phyloP scores from a whole-genome alignment of 2,329 filamentous ascomycete genomes.

The Trichoderma pleuroti region DNA sequence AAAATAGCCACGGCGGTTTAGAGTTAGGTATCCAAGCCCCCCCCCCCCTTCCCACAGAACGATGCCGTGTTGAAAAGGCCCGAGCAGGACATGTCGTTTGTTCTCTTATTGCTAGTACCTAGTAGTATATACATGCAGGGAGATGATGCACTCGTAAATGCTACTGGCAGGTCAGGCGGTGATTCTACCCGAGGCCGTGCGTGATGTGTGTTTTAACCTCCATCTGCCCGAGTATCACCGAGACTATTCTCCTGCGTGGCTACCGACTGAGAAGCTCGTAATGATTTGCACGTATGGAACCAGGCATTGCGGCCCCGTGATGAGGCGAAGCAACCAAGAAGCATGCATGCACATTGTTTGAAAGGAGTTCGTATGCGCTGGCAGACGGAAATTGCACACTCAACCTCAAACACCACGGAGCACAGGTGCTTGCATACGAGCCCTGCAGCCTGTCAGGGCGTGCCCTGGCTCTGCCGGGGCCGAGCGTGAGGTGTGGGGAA shows the following conservation, averaged over 20 bases:
- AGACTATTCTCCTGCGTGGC: background rate
- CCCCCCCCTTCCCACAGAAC: background rate
- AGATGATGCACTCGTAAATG: background rate
- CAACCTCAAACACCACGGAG: conserved; percentile 11
- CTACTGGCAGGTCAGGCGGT: background rate
- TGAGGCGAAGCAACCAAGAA: conserved; percentile 9
- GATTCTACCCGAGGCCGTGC: background rate
- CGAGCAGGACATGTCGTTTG: background rate
- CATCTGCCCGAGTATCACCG: background rate
- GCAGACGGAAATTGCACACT: conserved; percentile 11
- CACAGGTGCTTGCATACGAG: background rate
- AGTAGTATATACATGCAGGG: background rate
- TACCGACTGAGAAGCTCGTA: background rate
- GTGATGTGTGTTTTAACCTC: background rate
- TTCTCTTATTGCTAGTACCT: background rate
- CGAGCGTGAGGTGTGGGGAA: conserved; percentile 8
- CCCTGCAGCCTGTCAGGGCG: background rate
- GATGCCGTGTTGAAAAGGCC: background rate
- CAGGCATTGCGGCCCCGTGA: background rate
- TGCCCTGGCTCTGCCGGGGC: background rate
- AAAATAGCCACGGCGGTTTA: background rate
- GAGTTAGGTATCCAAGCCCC: background rate
- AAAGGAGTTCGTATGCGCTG: conserved; percentile 8
- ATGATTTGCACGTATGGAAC: background rate
- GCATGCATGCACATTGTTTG: background rate